Base-by-base conservation (phyloP, 2,329 filamentous ascomycete species). In the Phyllosticta paracitricarpa region DNA sequence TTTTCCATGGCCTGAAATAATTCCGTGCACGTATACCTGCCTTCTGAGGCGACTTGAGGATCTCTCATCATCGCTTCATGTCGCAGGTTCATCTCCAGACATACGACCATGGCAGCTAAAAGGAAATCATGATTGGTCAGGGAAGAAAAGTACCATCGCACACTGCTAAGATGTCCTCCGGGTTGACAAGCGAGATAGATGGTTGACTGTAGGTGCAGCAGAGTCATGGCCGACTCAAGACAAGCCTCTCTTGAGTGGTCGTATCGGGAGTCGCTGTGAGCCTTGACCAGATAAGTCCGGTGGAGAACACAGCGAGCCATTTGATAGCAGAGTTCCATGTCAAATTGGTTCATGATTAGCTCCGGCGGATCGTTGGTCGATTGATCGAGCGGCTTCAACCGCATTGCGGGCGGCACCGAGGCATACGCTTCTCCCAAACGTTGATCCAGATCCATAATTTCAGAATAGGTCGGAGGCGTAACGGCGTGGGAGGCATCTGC, bases 221-320 rank as follows among this genome's bases (percentile, higher is more conserved):
- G 77, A 28, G 75, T 69, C 54, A 78, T 71, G 1, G 82, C 80
- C 4, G 80, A 76, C 2, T 76, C 73, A 2, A 82, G 68, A 59
- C 80, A 82, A 1, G 73, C 73, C 26, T 69, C 70, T 54, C 78
- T 73, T 3, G 79, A 82, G 54, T 77, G 75, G 0, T 68, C 67
- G 61, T 76, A 77, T 22, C 59, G 62, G 0, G 65, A 40, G 66
- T 72, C 56, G 58, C 65, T 59, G 72, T 76, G 66, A 58, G 72
- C 67, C 17, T 75, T 70, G 10, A 73, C 73, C 64, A 84, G 75
- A 64, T 79, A 82, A 28, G 77, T 77, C 17, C 82, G 75, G 66
- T 84, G 82, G n/a, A 85, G 67, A 1, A 83, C 77, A 33, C 79
- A 77, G 56, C 77, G 77, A 8, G 78, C 72, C 65, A 82, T 82